These are phyloP conservation scores for Pichia sp. DNA, from an alignment of 1,139 yeast species.

Conservation along the genomic window DNA sequence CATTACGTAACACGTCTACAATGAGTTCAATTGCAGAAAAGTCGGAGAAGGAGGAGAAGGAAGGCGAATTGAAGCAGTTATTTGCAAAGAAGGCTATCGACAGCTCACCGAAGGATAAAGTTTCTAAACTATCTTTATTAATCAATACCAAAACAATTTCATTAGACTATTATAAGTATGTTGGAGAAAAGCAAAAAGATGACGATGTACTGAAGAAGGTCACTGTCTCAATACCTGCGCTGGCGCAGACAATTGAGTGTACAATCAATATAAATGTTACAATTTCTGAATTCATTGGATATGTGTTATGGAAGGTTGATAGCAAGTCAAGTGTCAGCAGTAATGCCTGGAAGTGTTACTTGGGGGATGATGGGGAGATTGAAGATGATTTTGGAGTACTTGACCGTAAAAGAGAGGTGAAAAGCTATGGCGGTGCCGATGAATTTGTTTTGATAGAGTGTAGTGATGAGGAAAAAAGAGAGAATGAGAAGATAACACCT, in stretches of 20 bases:
- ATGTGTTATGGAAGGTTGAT: conserved; percentile 34
- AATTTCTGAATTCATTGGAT: conserved; percentile 62
- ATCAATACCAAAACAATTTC: conserved; percentile 42
- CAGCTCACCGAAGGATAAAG: background rate
- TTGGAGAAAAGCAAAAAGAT: conserved; percentile 26
- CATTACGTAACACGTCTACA: background rate
- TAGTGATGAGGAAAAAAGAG: conserved; percentile 28
- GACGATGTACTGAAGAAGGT: conserved; percentile 24
- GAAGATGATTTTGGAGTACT: conserved; percentile 65
- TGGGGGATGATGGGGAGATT: conserved; percentile 78
- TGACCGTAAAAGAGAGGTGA: conserved; percentile 46
- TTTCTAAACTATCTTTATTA: conserved; percentile 34
- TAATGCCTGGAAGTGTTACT: conserved; percentile 58
- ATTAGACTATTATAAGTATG: conserved; percentile 48
- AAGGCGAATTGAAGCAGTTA: background rate
- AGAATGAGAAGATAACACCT: conserved; percentile 43
- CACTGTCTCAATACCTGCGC: conserved; percentile 30
- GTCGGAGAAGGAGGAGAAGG: background rate
- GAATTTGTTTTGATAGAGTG: conserved; percentile 57
- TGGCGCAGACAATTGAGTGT: conserved; percentile 19
- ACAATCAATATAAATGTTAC: conserved; percentile 35
- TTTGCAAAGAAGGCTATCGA: background rate
- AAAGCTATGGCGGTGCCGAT: conserved; percentile 53
- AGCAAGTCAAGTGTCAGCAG: conserved; percentile 37
- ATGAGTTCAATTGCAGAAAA: background rate